These are phyloP conservation scores for Clitoria ternatea DNA, from an alignment of 306 rosid species.

Conservation along the genomic window DNA sequence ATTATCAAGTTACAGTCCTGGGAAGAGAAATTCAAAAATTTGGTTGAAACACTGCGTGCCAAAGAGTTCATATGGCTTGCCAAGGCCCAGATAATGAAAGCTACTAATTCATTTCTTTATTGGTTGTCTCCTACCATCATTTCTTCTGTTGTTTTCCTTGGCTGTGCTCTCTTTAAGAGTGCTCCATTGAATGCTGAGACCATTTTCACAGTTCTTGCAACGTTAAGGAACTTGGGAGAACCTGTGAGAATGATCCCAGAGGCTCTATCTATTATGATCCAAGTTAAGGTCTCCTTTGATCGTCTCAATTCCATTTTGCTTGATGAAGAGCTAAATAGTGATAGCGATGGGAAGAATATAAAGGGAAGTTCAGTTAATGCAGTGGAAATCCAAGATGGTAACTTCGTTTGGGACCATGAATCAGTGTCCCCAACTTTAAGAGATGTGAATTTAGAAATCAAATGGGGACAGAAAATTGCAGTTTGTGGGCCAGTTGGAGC, in stretches of 20 bases:
- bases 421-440: constrained; percentile 42
- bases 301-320: constrained; percentile 56
- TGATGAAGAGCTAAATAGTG: constrained; percentile 50
- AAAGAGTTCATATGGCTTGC: constrained; percentile 64
- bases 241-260: constrained; percentile 74
- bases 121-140: constrained; percentile 75
- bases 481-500: constrained; percentile 80
- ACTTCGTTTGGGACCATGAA: constrained; percentile 66
- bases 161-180: constrained; percentile 44
- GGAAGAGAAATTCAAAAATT: constrained; percentile 63
- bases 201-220: constrained; percentile 69
- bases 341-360: constrained; percentile 15
- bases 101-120: constrained; percentile 37
- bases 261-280: constrained; percentile 64
- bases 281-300: constrained; percentile 70
- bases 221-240: constrained; percentile 56
- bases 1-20: constrained; percentile 79
- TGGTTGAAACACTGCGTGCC: constrained; percentile 41
- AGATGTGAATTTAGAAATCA: constrained; percentile 44
- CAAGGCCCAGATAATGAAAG: constrained; percentile 40
- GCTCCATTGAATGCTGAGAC: constrained; percentile 73
- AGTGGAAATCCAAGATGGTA: constrained; percentile 44
- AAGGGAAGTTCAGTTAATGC: constrained; percentile 21
- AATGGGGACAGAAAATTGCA: constrained; percentile 60
- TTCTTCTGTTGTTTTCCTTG: constrained; percentile 55